A percentile compares a stretch with the other conserved stretches of the same genome.
Evolutionary conservation across 2,329 filamentous ascomycete genomes (phyloP).

Genomic region (Exophiala lecanii-corni): DNA sequence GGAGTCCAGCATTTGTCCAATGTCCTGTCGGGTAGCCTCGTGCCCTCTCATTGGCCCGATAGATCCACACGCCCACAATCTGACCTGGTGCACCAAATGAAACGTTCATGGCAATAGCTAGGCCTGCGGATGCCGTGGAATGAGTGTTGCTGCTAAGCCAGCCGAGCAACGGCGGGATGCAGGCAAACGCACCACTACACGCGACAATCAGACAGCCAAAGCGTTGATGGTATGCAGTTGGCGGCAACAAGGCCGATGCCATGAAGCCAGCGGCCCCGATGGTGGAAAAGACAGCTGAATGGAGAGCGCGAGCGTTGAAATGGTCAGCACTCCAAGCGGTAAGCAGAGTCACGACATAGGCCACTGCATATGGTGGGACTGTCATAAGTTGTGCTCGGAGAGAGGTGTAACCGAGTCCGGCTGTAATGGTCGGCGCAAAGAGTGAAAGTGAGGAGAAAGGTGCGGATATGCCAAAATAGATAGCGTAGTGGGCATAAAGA

Average conservation of each 20-base stretch:
- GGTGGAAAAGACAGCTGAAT: slow-evolving; percentile 59
- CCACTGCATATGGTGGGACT: slow-evolving; percentile 69
- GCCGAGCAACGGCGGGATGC: slow-evolving; percentile 58
- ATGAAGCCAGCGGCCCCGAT: slow-evolving; percentile 62
- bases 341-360: slow-evolving; percentile 61
- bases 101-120: slow-evolving; percentile 67
- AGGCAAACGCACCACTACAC: slow-evolving; percentile 59
- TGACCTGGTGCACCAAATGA: slow-evolving; percentile 64
- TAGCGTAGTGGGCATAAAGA: slow-evolving; percentile 17
- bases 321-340: slow-evolving; percentile 73
- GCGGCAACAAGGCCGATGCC: slow-evolving; percentile 50
- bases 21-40: slow-evolving; percentile 65
- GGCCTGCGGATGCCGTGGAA: slow-evolving; percentile 59
- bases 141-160: slow-evolving; percentile 65
- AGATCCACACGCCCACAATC: slow-evolving; percentile 69
- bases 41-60: slow-evolving; percentile 57
- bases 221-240: slow-evolving; percentile 49
- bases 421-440: slow-evolving; percentile 75
- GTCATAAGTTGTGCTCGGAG: slow-evolving; percentile 66
- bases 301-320: slow-evolving; percentile 57
- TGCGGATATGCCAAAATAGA: slow-evolving; percentile 53
- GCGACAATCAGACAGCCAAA: slow-evolving; percentile 63
- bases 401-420: slow-evolving; percentile 52
- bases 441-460: slow-evolving; percentile 64
- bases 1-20: slow-evolving; percentile 59